Base-by-base conservation (phyloP, 2,329 filamentous ascomycete genomes). In the Amauroascus niger region DNA sequence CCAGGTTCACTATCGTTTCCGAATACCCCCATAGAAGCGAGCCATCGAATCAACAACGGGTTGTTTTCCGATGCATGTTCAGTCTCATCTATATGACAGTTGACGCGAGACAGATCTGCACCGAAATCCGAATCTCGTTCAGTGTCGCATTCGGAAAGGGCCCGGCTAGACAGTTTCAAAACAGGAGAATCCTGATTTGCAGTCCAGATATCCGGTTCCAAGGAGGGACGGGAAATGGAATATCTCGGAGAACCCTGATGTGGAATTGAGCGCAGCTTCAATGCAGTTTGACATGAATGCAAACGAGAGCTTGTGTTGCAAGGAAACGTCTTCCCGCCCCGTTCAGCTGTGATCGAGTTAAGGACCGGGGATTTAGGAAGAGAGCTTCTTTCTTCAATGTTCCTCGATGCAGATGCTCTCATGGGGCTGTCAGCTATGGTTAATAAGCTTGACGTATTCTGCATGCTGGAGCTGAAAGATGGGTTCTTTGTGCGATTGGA, bases 51-150 rank as follows among this genome's bases (percentile, higher is more conserved):
- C 18, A 35, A 57, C 56, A 52, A 57, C 51, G 30, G 39, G 37
- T 56, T 46, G 43, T 54, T 48, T 35, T 43, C 26, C 3, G 41
- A 52, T 51, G 47, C 59, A 57, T 55, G 24, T 11, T 52, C 26
- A 35, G 44, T 52, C 18, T 26, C 20, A 33, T 50, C 49, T n/a
- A n/a, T 30, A 28, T 40, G 49, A 33, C 62, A 61, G 22, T 50
- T 46, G 8, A 61, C 63, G 26, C 64, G 63, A 52, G 63, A 61
- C 5, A 67, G 55, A 22, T 62, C 57, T 26, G 55, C 58, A 41
- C 65, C 64, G 45, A 66, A 65, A 7, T 63, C 61, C 16, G 52
- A 51, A 49, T 67, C 65, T 32, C 59, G 56, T 40, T 62, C 62
- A n/a, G 65, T 67, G 52, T 62, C 64, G 13, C 60, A 61, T 45